Evolutionary conservation across 768 basidiomycete species (phyloP).

Genomic region (Naganishia vaughanmartiniae): DNA sequence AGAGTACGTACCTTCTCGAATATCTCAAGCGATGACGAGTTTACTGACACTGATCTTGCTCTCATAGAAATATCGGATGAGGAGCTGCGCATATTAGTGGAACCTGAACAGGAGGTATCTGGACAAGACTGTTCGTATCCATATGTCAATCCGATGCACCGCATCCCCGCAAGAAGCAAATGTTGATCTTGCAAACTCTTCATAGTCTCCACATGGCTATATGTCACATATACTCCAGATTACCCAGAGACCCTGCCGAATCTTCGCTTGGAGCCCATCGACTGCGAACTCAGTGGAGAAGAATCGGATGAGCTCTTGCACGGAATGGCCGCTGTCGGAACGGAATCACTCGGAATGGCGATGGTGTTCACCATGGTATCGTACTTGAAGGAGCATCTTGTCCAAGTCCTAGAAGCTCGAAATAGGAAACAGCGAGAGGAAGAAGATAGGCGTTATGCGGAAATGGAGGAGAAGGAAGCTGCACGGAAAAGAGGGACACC

Average conservation of each 20-base stretch:
- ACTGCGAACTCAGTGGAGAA: constrained; percentile 58
- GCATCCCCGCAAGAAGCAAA: background rate
- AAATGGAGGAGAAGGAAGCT: constrained; percentile 77
- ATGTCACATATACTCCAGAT: constrained; percentile 70
- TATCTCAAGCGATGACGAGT: background rate
- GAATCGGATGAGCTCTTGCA: constrained; percentile 61
- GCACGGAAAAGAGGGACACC: constrained; percentile 85
- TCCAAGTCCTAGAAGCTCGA: constrained; percentile 63
- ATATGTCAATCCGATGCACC: background rate
- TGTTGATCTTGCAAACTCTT: background rate
- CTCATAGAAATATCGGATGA: constrained; percentile 78
- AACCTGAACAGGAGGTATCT: constrained; percentile 74
- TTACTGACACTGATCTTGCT: constrained; percentile 42
- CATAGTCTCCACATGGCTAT: constrained; percentile 70
- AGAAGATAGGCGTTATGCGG: constrained; percentile 68
- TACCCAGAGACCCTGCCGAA: constrained; percentile 84
- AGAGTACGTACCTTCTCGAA: constrained; percentile 64
- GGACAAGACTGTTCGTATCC: constrained; percentile 59
- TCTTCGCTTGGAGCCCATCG: constrained; percentile 64
- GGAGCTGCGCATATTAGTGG: constrained; percentile 76
- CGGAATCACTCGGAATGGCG: constrained; percentile 63
- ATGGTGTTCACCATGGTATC: constrained; percentile 96
- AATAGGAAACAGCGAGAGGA: constrained; percentile 62
- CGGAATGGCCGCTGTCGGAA: constrained; percentile 55
- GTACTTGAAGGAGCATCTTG: constrained; percentile 74